Evolutionary conservation across 2,329 filamentous ascomycete genomes (phyloP).

Genomic region (Colletotrichum brevisporum): DNA sequence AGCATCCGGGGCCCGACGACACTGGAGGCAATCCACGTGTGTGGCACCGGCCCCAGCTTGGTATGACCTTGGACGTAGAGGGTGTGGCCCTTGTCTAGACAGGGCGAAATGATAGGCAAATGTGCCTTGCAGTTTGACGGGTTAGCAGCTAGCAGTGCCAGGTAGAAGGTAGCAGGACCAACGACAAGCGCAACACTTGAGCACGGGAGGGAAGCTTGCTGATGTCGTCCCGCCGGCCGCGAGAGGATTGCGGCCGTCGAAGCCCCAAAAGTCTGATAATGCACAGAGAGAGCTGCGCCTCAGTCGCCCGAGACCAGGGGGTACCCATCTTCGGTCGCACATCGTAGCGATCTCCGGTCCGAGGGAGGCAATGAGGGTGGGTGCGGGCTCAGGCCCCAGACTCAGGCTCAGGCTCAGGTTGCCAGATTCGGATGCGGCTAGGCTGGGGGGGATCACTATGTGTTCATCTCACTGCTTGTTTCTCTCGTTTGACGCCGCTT

Average conservation of each 20-base stretch:
- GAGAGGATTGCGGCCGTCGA: conserved; percentile 20
- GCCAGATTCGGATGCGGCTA: conserved; percentile 34
- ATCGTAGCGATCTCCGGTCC: conserved; percentile 25
- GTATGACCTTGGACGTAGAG: conserved; percentile 1
- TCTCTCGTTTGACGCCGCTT: conserved; percentile 21
- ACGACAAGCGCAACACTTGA: conserved; percentile 11
- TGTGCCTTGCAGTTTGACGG: conserved; percentile 11
- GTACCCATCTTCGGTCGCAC: conserved; percentile 28
- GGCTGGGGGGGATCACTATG: conserved; percentile 8
- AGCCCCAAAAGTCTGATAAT: conserved; percentile 29
- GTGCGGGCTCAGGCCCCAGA: too few species aligned
- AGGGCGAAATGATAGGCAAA: not conserved
- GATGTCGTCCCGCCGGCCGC: conserved; percentile 37
- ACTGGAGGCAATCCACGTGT: conserved; percentile 23
- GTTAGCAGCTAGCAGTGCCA: not conserved
- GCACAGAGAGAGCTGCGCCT: conserved; percentile 39
- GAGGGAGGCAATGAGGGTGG: conserved; percentile 2
- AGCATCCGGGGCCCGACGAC: not conserved
- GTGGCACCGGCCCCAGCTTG: conserved; percentile 12
- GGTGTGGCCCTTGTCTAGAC: not conserved
- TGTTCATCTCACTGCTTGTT: conserved; percentile 30
- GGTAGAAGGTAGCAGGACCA: conserved; percentile 7
- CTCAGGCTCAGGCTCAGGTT: conserved; percentile 14
- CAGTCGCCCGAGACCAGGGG: conserved; percentile 32
- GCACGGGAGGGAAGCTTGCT: conserved; percentile 39